Evolutionary conservation across 176 grass and related monocot genomes (phyloP).

Genomic region (Neostapfia colusana): DNA sequence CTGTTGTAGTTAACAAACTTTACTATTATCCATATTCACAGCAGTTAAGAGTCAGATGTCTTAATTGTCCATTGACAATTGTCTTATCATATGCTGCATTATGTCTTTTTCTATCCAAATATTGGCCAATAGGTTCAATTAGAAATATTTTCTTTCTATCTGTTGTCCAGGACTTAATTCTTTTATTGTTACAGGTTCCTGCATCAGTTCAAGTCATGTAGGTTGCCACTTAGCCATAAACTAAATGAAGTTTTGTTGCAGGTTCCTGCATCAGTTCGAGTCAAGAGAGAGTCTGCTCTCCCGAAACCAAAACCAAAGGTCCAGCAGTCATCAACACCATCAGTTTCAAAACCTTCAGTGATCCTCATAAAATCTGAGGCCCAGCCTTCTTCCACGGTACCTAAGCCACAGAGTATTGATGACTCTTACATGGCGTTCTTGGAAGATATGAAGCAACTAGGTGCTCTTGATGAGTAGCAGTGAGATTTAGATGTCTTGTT

Average conservation of each 20-base stretch:
- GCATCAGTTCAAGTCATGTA: not conserved
- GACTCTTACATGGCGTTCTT: constrained; percentile 97
- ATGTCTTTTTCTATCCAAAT: not conserved
- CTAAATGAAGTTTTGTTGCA: constrained; percentile 37
- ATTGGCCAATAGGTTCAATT: not conserved
- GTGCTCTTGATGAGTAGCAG: constrained; percentile 71
- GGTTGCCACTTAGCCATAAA: constrained; percentile 4
- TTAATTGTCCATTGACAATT: constrained; percentile 11
- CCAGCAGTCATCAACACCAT: constrained; percentile 42
- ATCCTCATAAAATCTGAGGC: constrained; percentile 50
- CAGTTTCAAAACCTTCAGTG: constrained; percentile 47
- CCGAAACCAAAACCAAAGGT: constrained; percentile 77
- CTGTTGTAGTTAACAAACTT: not conserved
- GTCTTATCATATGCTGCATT: not conserved
- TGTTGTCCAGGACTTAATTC: not conserved
- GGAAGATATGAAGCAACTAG: constrained; percentile 93
- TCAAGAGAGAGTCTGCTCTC: constrained; percentile 82
- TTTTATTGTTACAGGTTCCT: not conserved
- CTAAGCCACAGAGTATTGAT: constrained; percentile 82
- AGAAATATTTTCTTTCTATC: not conserved
- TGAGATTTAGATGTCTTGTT: not conserved
- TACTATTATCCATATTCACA: not conserved
- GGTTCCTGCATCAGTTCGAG: constrained; percentile 93
- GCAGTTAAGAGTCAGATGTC: not conserved
- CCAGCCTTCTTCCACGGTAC: constrained; percentile 32